phyloP scores from a whole-genome alignment of 1,284 basidiomycete species.

The Flammula alnicola region DNA sequence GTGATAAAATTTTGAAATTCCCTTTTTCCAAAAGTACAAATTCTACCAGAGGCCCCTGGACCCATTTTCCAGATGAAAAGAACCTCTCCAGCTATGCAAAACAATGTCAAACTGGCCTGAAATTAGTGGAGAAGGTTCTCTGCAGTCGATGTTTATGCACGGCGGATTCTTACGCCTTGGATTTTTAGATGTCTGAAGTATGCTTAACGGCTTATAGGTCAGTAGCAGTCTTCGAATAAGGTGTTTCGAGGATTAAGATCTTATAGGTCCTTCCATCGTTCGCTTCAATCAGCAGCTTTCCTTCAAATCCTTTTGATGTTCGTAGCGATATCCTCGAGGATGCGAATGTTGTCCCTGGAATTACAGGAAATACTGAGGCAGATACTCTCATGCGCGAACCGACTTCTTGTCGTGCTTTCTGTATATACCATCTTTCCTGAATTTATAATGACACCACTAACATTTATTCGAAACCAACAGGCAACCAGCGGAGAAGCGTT shows the following conservation, averaged over 20 bases:
- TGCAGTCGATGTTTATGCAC: neutral
- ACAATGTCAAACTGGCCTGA: conserved; percentile 37
- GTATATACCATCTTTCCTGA: conserved; percentile 2
- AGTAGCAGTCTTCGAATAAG: conserved; percentile 24
- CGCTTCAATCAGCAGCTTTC: conserved; percentile 75
- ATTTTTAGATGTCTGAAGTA: conserved; percentile 52
- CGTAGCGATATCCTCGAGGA: conserved; percentile 61
- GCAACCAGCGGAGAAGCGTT: neutral
- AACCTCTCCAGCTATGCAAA: conserved; percentile 39
- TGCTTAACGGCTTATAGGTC: conserved; percentile 55
- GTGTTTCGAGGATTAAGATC: conserved; percentile 13
- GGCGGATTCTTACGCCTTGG: neutral
- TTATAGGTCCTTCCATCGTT: conserved; percentile 59
- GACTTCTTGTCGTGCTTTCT: conserved; percentile 11
- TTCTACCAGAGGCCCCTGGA: conserved; percentile 63
- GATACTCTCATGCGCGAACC: conserved; percentile 9
- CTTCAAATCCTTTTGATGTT: conserved; percentile 66
- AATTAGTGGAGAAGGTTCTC: conserved; percentile 51
- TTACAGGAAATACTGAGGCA: conserved; percentile 42
- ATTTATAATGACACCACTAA: neutral
- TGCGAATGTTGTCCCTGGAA: conserved; percentile 52
- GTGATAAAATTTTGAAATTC: conserved; percentile 1
- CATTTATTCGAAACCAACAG: neutral
- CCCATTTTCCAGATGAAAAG: conserved; percentile 49
- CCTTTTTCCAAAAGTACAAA: conserved; percentile 47